phyloP scores from a whole-genome alignment of 2,329 filamentous ascomycete genomes.

The Chaetomiaceae sp. region DNA sequence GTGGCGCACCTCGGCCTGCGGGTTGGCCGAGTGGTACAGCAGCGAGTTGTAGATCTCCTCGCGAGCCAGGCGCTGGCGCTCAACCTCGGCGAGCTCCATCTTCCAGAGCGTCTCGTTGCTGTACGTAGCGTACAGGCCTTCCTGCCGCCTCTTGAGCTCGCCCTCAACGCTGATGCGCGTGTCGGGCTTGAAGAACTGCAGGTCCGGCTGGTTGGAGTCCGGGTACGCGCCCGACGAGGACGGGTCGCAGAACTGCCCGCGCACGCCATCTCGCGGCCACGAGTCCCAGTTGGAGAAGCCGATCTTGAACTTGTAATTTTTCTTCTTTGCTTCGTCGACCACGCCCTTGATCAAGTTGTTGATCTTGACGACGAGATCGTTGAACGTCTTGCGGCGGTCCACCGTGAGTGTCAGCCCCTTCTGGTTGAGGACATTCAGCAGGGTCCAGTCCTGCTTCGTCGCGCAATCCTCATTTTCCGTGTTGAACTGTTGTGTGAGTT shows the following conservation, averaged over 20 bases:
- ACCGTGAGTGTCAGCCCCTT: neutral
- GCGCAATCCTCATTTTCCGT: neutral
- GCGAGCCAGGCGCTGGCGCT: neutral
- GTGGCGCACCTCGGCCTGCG: neutral
- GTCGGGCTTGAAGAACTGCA: conserved; percentile 4
- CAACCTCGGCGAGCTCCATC: neutral
- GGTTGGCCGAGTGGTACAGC: neutral
- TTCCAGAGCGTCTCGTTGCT: conserved; percentile 1
- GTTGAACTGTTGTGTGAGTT: conserved; percentile 1
- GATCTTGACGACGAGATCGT: neutral
- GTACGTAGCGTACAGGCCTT: neutral
- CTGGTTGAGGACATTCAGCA: neutral
- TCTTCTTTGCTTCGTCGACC: neutral
- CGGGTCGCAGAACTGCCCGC: conserved; percentile 4
- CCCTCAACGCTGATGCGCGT: too few relatives aligned
- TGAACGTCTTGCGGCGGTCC: neutral
- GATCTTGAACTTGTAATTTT: neutral
- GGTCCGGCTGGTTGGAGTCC: neutral
- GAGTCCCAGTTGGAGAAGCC: conserved; percentile 4
- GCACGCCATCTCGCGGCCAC: neutral
- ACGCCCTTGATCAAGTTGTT: neutral
- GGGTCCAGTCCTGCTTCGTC: conserved; percentile 1
- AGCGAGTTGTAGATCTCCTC: conserved; percentile 7
- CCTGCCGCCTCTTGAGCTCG: neutral
- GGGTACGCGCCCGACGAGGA: conserved; percentile 1